Base-by-base conservation (phyloP, 2,329 filamentous ascomycete genomes). In the Fusarium fujikuroi region DNA sequence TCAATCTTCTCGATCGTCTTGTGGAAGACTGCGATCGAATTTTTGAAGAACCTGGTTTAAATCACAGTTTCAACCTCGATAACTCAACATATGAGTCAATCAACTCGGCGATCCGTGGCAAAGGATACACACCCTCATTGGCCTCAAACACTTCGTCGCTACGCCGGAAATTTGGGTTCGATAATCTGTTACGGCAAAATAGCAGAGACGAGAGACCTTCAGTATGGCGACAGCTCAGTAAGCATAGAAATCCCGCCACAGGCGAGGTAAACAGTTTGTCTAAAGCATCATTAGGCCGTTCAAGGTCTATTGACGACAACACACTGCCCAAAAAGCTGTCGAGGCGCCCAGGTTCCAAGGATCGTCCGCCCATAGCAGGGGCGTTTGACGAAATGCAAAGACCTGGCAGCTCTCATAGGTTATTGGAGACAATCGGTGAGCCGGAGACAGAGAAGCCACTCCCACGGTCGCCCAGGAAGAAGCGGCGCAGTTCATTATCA, bases 1-100 rank as follows among this genome's bases (percentile, higher is more conserved):
- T 98, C 75, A 96, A 95, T 62, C 85, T 98, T 19, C 86, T 98
- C 50, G 95, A 98, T 82, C 91, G 94, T 25, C 88, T 98, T 28
- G 94, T 98, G 0, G 93, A 97, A 72, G 95, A 97, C 78, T 94
- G 93, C 70, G 94, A 97, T 63, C 90, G 91, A 36, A 91, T 98
- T n/a, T 97, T 97, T 76, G 93, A 95, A 59, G 91, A 93, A 66
- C 77, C 84, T 8, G 81, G 81, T 63, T 66, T 84, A 58, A 81
- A 83, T 25, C 82, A 87, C 63, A 81, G 84, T 60, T 81, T 82
- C 75, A 79, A 75, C 42, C 76, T 81, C 21, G 79, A 79, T 39
- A 77, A 84, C 63, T 80, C 86, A 58, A 80, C 85, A 10, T 89
- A 88, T 67, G 91, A 92, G 54, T 90, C 90, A 3, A 83, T 90